phyloP scores from a whole-genome alignment of 2,329 filamentous ascomycete genomes.

The Xylogone sp. region DNA sequence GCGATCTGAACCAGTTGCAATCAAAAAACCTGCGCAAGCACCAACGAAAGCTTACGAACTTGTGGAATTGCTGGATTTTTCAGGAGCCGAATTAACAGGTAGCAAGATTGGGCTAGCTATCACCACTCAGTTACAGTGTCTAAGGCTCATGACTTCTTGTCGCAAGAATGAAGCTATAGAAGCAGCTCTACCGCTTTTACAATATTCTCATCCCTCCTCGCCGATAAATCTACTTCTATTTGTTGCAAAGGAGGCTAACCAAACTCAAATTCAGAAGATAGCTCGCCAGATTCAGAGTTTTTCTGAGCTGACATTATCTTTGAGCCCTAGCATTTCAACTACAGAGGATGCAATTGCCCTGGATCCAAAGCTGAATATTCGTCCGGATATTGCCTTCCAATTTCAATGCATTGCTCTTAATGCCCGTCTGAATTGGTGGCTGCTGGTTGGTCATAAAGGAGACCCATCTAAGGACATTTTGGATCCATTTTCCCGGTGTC shows the following conservation, averaged over 20 bases:
- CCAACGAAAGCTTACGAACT: conserved; percentile 31
- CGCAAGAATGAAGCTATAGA: conserved; percentile 59
- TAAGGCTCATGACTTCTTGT: conserved; percentile 58
- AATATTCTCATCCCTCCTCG: conserved; percentile 49
- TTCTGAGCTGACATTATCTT: conserved; percentile 59
- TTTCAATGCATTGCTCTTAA: conserved; percentile 62
- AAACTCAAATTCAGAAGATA: conserved; percentile 49
- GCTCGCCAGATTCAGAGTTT: conserved; percentile 64
- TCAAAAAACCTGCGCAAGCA: conserved; percentile 29
- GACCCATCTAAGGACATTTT: conserved; percentile 61
- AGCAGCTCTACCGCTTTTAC: conserved; percentile 50
- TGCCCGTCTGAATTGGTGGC: conserved; percentile 63
- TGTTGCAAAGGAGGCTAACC: conserved; percentile 21
- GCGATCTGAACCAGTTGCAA: conserved; percentile 23
- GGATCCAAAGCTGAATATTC: conserved; percentile 51
- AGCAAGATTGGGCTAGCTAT: conserved; percentile 52
- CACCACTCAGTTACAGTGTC: conserved; percentile 59
- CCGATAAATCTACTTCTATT: conserved; percentile 53
- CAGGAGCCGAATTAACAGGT: conserved; percentile 36
- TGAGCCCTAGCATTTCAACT: conserved; percentile 64
- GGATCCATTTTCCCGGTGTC: conserved; percentile 60
- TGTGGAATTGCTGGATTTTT: conserved; percentile 60
- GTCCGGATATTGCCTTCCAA: conserved; percentile 54
- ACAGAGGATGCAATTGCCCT: conserved; percentile 55
- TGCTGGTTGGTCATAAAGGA: conserved; percentile 53